Evolutionary conservation across 2,329 filamentous ascomycete species (phyloP).

Genomic region (Trichoderma sp.): DNA sequence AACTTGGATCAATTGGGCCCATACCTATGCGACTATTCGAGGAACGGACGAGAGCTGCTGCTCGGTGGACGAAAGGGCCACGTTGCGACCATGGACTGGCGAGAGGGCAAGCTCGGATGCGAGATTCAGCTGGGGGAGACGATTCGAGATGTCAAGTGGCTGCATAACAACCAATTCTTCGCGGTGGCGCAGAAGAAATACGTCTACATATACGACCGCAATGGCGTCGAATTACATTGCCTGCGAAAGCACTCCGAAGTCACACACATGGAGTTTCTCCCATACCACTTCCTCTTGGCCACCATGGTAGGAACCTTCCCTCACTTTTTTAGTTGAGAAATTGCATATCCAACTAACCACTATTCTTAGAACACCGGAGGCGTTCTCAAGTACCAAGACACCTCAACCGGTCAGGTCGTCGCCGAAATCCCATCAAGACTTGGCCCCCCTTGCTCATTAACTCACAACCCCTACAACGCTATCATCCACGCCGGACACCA

Average conservation of each 20-base stretch:
- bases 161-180: slow-evolving; percentile 94
- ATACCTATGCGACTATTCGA: slow-evolving; percentile 85
- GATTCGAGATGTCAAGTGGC: slow-evolving; percentile 83
- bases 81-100: slow-evolving; percentile 95
- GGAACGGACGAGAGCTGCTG: slow-evolving; percentile 84
- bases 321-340: accelerated
- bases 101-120: slow-evolving; percentile 85
- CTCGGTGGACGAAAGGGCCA: slow-evolving; percentile 91
- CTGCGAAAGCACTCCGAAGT: slow-evolving; percentile 89
- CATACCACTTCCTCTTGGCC: slow-evolving; percentile 92
- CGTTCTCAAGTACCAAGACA: slow-evolving; percentile 91
- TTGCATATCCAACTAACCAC: neutral
- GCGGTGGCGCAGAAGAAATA: slow-evolving; percentile 96
- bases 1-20: slow-evolving; percentile 82
- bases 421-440: slow-evolving; percentile 83
- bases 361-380: slow-evolving; percentile 69
- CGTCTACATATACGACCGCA: slow-evolving; percentile 92
- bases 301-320: slow-evolving; percentile 65
- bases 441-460: slow-evolving; percentile 79
- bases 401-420: slow-evolving; percentile 87
- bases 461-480: slow-evolving; percentile 90
- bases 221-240: slow-evolving; percentile 90
- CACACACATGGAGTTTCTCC: slow-evolving; percentile 91
- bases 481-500: slow-evolving; percentile 92
- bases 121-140: slow-evolving; percentile 92